phyloP scores from a whole-genome alignment of 495 filamentous ascomycete genomes.

The Jackrogersella multiformis region DNA sequence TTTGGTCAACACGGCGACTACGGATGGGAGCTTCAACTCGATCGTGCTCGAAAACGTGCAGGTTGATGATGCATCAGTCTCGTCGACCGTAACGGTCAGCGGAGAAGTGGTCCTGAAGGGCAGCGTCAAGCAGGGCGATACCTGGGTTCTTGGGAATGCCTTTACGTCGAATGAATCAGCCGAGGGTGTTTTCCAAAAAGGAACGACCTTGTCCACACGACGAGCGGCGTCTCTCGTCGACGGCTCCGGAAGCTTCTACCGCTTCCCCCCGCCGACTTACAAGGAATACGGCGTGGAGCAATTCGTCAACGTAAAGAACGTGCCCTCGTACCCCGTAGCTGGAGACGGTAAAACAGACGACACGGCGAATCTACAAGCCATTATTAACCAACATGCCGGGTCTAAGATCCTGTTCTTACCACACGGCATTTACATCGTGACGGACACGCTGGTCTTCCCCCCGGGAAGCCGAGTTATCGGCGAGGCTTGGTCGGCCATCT shows the following conservation, averaged over 20 bases:
- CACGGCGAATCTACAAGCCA: background rate
- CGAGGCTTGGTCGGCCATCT: constrained; percentile 4
- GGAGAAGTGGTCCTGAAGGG: background rate
- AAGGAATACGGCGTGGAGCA: background rate
- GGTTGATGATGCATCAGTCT: background rate
- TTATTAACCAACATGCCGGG: background rate
- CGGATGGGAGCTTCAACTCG: background rate
- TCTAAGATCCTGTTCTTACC: constrained; percentile 3
- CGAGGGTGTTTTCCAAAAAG: background rate
- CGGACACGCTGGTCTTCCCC: background rate
- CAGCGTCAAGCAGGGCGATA: background rate
- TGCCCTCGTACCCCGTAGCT: background rate
- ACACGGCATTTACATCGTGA: background rate
- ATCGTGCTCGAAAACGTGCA: constrained; percentile 3
- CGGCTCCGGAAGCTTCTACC: constrained; percentile 1
- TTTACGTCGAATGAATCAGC: background rate
- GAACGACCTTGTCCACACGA: background rate
- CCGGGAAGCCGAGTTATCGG: constrained; percentile 1
- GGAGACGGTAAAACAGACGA: constrained; percentile 3
- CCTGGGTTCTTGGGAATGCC: background rate
- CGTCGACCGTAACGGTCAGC: background rate
- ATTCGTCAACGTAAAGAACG: constrained; percentile 1
- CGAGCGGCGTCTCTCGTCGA: background rate
- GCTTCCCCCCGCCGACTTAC: background rate
- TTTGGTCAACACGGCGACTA: background rate